Evolutionary conservation across 2,329 filamentous ascomycete species (phyloP), one percentile per base, ranked within the genome.

Genomic region (Iodosphaeria phyllophila): DNA sequence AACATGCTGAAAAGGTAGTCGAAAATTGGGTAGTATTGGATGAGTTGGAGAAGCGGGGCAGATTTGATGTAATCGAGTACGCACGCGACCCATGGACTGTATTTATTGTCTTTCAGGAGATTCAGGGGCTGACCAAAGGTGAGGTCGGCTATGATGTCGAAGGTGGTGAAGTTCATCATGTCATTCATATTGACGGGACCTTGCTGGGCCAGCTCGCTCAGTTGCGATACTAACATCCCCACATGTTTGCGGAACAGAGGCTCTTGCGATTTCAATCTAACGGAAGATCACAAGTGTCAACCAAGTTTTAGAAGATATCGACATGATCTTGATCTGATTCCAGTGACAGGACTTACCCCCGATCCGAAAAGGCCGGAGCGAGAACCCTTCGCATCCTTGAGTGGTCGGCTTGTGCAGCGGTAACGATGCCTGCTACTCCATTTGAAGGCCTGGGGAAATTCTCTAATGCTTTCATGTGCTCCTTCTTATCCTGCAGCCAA

Each of bases 201-300:
- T 2, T 22, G 24, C 3, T 28, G 24, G 11, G 27, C 28, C 3
- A 32, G 26, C 12, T 51, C 46, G 10, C 36, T 37, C 20, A 57
- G 33, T 19, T 44, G 47, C 12, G 37, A 27, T 21, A 52, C 40
- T 26, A 56, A 43, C 12, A 51, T 31, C 18, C 48, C 39, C 3
- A 18, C 19, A 30, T 56, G 52, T 2, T 36, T 40, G 25, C 43
- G 39, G 30, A 58, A 36, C 7, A 39, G 24, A 6, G 31, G 30
- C 20, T 39, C 34, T 16, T 39, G 36, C 9, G 29, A 25, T 7
- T 32, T 31, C 20, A 39, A 10, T 4, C 20, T 7, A 4, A 5
- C 8, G 19, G 19, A 13, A 10, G 19, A 9, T 20, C 19, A 20
- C 19, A 21, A 20, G 11, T 26, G 19, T 5, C 14, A 11, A 8